Evolutionary conservation across 2,329 filamentous ascomycete species (phyloP), one percentile per base, ranked within the genome.

Genomic region (Fusarium sacchari): DNA sequence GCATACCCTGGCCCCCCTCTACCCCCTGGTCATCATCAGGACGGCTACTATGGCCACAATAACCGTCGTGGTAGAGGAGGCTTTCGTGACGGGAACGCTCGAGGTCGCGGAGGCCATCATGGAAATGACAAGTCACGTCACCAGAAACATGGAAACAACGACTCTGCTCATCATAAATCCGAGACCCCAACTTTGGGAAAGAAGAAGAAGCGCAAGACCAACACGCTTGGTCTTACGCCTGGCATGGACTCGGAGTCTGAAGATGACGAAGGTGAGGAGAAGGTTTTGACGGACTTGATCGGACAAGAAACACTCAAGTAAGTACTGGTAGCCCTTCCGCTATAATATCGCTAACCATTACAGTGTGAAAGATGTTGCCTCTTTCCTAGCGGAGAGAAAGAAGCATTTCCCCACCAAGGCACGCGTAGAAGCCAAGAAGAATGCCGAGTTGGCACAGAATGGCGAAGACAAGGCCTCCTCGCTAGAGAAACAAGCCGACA

Each of bases 301-400:
- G 89, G 89, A 60, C 81, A 84, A 57, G 88, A 90, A 77, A 85
- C 85, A 58, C 84, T 88, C 47, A 84, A 88, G 85, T 90, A 86
- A 82, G 88, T 83, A 49, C 14, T 43, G 11, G 13, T 18, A 40
- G 22, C 32, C 14, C 7, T 28, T n/a, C 47, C 12, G 28, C n/a
- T 34, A 30, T 22, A 11, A 26, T 30, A 24, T 18, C 57, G 39
- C 72, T 78, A 60, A 78, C 60, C 44, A 53, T n/a, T 40, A 36
- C 61, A 90, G 88, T 64, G 85, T 89, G 22, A 89, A 89, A 66
- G 95, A 98, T 78, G 87, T 98, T 62, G 88, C 90, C 30, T 89
- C 90, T 12, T 98, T 94, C 90, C 90, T 97, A 71, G 90, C 90
- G 56, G 94, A 97, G 81, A 90, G 96, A 67, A 92, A 88, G 79